These are phyloP conservation scores for Phytophthora capsici DNA, from an alignment of 352 stramenopile genomes.

Conservation along the genomic window DNA sequence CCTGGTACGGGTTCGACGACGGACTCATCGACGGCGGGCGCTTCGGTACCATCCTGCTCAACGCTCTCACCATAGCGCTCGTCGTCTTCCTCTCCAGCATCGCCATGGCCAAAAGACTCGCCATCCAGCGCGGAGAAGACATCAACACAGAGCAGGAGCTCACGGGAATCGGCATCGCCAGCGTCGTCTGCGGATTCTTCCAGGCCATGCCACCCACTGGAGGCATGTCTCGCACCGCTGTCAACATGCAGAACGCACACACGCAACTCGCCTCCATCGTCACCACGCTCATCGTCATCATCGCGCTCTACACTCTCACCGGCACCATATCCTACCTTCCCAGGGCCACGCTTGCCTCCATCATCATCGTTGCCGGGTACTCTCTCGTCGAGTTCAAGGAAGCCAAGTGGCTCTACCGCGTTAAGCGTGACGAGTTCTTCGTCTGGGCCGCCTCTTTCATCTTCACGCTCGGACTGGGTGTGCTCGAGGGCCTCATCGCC, in stretches of 20 bases:
- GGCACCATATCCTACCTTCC: slow-evolving; percentile 86
- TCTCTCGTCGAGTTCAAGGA: slow-evolving; percentile 89
- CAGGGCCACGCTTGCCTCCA: slow-evolving; percentile 71
- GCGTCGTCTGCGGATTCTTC: slow-evolving; percentile 87
- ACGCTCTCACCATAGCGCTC: slow-evolving; percentile 72
- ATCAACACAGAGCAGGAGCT: slow-evolving; percentile 85
- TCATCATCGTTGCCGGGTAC: slow-evolving; percentile 92
- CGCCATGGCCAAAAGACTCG: slow-evolving; percentile 87
- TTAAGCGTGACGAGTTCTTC: slow-evolving; percentile 64
- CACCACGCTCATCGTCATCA: slow-evolving; percentile 77
- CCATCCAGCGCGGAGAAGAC: slow-evolving; percentile 69
- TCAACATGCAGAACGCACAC: slow-evolving; percentile 88
- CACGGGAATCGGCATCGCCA: slow-evolving; percentile 85
- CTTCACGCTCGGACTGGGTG: slow-evolving; percentile 53
- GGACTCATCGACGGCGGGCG: slow-evolving; percentile 45
- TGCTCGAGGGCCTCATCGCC: slow-evolving; percentile 53
- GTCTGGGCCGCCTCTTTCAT: slow-evolving; percentile 61
- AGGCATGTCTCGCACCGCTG: slow-evolving; percentile 87
- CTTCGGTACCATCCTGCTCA: slow-evolving; percentile 58
- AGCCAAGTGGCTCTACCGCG: slow-evolving; percentile 81
- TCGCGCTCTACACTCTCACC: slow-evolving; percentile 88
- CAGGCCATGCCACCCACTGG: slow-evolving; percentile 83
- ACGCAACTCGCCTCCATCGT: slow-evolving; percentile 87
- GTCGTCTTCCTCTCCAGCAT: slow-evolving; percentile 91
- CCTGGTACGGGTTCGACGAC: slow-evolving; percentile 59